phyloP scores from a whole-genome alignment of 164 flowering plant species.

The Tetracentron sinense region DNA sequence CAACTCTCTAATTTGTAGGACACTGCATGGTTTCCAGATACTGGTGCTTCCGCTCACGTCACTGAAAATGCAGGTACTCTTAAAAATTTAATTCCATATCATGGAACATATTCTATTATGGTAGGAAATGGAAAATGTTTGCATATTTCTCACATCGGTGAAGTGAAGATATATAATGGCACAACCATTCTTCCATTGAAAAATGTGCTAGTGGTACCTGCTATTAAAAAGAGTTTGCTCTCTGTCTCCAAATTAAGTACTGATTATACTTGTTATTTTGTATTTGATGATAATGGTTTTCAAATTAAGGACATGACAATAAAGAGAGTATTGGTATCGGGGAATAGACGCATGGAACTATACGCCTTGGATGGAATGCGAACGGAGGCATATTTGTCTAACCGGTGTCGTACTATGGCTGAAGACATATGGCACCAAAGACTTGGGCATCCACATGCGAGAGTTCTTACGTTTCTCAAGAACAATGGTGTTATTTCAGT shows the following conservation, averaged over 20 bases:
- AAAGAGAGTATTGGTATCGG: not conserved
- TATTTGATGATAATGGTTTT: not conserved
- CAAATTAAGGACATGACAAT: not conserved
- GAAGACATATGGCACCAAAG: not conserved
- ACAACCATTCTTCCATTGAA: too few relatives aligned
- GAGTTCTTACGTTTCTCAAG: not conserved
- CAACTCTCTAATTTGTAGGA: not conserved
- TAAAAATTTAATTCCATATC: not conserved
- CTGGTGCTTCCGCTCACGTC: not conserved
- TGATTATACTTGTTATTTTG: conserved; percentile 2
- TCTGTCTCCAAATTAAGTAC: not conserved
- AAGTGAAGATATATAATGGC: too few relatives aligned
- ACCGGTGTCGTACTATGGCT: not conserved
- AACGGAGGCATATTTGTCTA: not conserved
- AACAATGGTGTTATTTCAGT: not conserved
- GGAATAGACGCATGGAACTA: not conserved
- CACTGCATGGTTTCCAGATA: not conserved
- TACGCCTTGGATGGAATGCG: not conserved
- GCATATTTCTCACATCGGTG: not conserved
- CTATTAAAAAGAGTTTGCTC: too few relatives aligned
- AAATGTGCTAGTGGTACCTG: not conserved
- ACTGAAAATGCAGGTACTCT: not conserved
- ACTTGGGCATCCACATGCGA: too few relatives aligned
- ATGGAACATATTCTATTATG: not conserved
- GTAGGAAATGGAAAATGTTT: not conserved